Conservation (phyloP, 140 eudicot genomes). For the Senecio squalidus region DNA sequence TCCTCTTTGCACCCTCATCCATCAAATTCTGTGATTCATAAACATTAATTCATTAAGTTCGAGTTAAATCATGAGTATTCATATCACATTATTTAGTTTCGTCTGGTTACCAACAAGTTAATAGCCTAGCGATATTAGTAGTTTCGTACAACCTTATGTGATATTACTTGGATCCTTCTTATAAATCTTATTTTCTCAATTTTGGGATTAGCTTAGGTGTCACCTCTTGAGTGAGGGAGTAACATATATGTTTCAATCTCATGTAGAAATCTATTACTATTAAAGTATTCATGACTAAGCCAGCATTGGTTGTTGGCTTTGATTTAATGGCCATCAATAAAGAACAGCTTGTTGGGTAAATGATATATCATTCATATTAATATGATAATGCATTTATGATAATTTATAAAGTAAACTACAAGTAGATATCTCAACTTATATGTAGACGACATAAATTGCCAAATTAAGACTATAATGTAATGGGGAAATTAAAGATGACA, state of each 20-base stretch:
- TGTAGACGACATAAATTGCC: too few species aligned
- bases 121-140: too few species aligned
- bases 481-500: neutral
- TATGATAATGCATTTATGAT: neutral
- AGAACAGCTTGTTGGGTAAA: neutral
- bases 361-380: neutral
- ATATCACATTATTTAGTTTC: too few species aligned
- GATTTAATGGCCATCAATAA: neutral
- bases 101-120: neutral
- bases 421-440: too few species aligned
- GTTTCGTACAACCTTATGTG: too few species aligned
- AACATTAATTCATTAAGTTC: neutral
- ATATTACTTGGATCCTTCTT: too few species aligned
- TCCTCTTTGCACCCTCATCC: slow-evolving; percentile 47
- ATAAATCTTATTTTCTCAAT: too few species aligned
- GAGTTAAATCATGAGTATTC: neutral
- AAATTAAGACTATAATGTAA: neutral
- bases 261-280: neutral
- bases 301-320: neutral
- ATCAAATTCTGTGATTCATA: slow-evolving; percentile 24
- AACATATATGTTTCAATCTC: neutral
- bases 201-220: too few species aligned
- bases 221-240: neutral
- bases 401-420: neutral
- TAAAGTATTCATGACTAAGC: neutral